These are phyloP conservation scores for Phytophthora citricola DNA, from an alignment of 352 stramenopile species.

Conservation along the genomic window DNA sequence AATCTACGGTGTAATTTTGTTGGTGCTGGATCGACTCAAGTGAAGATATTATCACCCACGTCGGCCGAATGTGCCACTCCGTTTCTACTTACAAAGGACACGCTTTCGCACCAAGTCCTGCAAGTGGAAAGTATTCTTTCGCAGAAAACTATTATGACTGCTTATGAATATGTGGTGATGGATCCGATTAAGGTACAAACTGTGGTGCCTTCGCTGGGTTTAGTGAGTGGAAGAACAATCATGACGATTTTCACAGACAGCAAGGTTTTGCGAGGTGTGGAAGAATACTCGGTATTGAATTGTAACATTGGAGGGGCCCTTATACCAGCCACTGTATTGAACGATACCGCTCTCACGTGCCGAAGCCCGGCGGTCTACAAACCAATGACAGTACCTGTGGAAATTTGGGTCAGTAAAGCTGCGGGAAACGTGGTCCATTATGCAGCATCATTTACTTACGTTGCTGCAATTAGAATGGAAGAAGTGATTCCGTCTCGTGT, in stretches of 20 bases:
- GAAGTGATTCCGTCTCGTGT: constrained; percentile 21
- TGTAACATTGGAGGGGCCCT: constrained; percentile 40
- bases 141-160: constrained; percentile 20
- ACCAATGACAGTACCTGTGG: constrained; percentile 34
- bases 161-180: constrained; percentile 31
- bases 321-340: constrained; percentile 27
- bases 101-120: constrained; percentile 20
- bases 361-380: constrained; percentile 27
- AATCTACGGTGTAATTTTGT: constrained; percentile 38
- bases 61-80: constrained; percentile 19
- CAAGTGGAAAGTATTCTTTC: constrained; percentile 32
- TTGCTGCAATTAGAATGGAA: constrained; percentile 29
- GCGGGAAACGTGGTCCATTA: constrained; percentile 7
- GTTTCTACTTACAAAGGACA: constrained; percentile 25
- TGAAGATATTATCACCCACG: constrained; percentile 19
- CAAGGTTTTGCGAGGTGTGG: constrained; percentile 17
- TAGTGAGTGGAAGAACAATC: constrained; percentile 26
- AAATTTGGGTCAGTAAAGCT: constrained; percentile 23
- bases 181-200: constrained; percentile 29
- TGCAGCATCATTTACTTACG: constrained; percentile 21
- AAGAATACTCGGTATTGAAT: constrained; percentile 25
- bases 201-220: constrained; percentile 22
- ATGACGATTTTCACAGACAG: constrained; percentile 36
- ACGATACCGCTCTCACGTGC: constrained; percentile 35
- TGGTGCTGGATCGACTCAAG: constrained; percentile 21